Base-by-base conservation (phyloP, 202 grass and related monocot species). In the Musa balbisiana region DNA sequence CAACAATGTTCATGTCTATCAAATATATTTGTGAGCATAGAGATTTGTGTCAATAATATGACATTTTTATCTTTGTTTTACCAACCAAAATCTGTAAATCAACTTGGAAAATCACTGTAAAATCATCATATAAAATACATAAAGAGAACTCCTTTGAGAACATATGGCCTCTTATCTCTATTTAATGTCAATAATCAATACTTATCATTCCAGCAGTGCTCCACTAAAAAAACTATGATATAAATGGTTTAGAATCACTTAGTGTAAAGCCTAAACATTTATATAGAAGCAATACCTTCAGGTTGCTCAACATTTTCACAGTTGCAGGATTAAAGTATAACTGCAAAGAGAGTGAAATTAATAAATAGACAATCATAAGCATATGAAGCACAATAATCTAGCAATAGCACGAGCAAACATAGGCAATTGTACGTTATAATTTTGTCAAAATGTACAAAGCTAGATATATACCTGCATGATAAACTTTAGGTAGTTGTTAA, bases 401-500 rank as follows among this genome's bases (percentile, higher is more conserved):
- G 10, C 3, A 15, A 17, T 33, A 43, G 25, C 13, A 43, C 33
- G 4, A 43, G 33, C 8, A 43, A 49, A 27, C 25, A 16, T 43
- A 16, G 26, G 26, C 13, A 49, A 67, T 11, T 67, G 26, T 8
- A 62, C n/a, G 33, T 2, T n/a, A 62, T n/a, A 62, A 62, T 8
- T 67, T 67, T 16, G 1, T 17, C 29, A 6, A 13, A 67, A 4
- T 17, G 23, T 43, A 29, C 17, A 13, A 14, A 67, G 27, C 25
- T 67, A 51, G 11, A 88, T 84, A 50, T 53, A 59, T 83, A 97
- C 93, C 93, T 97, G 93, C 93, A 97, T 97, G 68, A 93, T 93
- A 85, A 97, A 97, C 80, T 97, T 97, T 80, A 97, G 84, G 84
- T 97, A 97, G 80, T 97, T 97, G 79, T 97, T 97, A 83, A 97